Conservation (phyloP, 2,329 filamentous ascomycete genomes). For the Fusarium staphyleae region DNA sequence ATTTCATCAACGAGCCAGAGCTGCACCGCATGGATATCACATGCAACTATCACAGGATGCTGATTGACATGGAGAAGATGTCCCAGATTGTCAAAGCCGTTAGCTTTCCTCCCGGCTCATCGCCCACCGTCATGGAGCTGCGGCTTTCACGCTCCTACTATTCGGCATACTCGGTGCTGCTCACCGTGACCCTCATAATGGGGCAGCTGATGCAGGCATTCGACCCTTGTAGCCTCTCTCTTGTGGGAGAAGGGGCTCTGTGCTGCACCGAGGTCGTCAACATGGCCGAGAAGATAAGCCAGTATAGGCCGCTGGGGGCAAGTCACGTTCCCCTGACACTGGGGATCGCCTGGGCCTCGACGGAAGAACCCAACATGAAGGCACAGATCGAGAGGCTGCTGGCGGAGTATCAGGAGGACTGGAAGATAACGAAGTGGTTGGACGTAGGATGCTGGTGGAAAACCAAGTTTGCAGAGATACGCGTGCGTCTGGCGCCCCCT, state of each 20-base stretch:
- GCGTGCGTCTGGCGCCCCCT: slow-evolving; percentile 10
- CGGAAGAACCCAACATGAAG: slow-evolving; percentile 23
- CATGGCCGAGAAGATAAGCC: slow-evolving; percentile 14
- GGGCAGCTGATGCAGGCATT: slow-evolving; percentile 31
- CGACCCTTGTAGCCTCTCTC: slow-evolving; percentile 18
- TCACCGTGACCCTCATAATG: slow-evolving; percentile 15
- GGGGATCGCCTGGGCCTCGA: slow-evolving; percentile 26
- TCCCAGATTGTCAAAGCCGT: slow-evolving; percentile 23
- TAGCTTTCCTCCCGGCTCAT: slow-evolving; percentile 10
- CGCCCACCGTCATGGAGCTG: slow-evolving; percentile 19
- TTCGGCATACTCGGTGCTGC: slow-evolving; percentile 21
- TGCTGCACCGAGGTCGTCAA: slow-evolving; percentile 23
- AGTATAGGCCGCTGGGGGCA: slow-evolving; percentile 22
- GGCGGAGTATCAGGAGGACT: slow-evolving; percentile 29
- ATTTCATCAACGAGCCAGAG: slow-evolving; percentile 32
- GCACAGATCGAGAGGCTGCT: slow-evolving; percentile 15
- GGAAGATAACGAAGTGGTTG: slow-evolving; percentile 21
- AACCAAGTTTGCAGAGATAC: slow-evolving; percentile 22
- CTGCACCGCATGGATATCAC: slow-evolving; percentile 29
- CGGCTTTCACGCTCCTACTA: slow-evolving; percentile 15
- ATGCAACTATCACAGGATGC: slow-evolving; percentile 22
- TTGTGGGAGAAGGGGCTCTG: slow-evolving; percentile 17
- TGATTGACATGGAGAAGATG: slow-evolving; percentile 23
- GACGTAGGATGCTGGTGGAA: slow-evolving; percentile 29
- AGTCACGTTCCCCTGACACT: slow-evolving; percentile 28